A percentile compares a stretch with the other conserved stretches of the same genome.
Evolutionary conservation across 192 early-diverging fungal genomes (phyloP).

Genomic region (Backusella liffmaniae): DNA sequence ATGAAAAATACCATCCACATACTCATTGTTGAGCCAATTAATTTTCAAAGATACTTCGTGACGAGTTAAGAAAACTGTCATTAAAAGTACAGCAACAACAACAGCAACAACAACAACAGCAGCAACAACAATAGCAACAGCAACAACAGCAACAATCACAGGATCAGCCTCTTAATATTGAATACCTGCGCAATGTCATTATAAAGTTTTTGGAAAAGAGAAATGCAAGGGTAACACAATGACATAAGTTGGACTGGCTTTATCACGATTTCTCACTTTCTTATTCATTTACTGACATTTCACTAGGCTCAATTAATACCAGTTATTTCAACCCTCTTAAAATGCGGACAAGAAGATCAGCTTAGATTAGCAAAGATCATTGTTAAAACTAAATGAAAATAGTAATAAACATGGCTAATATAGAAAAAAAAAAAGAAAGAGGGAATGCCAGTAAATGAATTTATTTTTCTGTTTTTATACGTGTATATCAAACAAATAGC

Average conservation of each 20-base stretch:
- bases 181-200: constrained; percentile 16
- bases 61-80: constrained; percentile 2
- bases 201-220: constrained; percentile 15
- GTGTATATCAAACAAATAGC: not conserved
- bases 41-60: not conserved
- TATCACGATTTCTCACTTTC: not conserved
- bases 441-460: not conserved
- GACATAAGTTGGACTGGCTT: not conserved
- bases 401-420: not conserved
- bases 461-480: not conserved
- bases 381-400: not conserved
- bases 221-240: not conserved
- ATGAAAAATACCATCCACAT: not conserved
- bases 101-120: too few relatives aligned
- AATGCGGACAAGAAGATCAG: constrained; percentile 3
- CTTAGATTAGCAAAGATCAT: not conserved
- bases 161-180: not conserved
- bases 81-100: not conserved
- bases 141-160: too few relatives aligned
- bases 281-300: not conserved
- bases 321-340: not conserved
- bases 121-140: too few relatives aligned
- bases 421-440: not conserved
- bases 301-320: constrained; percentile 9
- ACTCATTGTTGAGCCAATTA: not conserved